phyloP scores from a whole-genome alignment of 1,284 basidiomycete species.

The Vanrija humicola region DNA sequence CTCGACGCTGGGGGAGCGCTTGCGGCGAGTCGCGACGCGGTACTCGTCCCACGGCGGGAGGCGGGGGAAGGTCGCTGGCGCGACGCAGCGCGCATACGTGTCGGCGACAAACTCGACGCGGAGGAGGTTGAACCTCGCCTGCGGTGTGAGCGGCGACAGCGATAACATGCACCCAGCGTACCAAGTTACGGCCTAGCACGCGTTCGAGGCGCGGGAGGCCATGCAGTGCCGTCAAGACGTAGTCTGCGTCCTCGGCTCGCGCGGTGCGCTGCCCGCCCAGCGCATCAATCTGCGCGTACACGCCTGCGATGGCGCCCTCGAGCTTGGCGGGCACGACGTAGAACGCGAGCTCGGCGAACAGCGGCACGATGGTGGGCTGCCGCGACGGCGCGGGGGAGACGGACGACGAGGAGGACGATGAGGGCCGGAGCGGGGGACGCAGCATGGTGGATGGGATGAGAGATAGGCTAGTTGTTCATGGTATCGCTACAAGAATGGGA shows the following conservation, averaged over 20 bases:
- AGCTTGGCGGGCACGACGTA: slow-evolving; percentile 45
- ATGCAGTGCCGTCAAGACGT: slow-evolving; percentile 38
- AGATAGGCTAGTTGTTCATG: background rate
- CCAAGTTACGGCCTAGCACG: slow-evolving; percentile 16
- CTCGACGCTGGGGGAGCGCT: slow-evolving; percentile 6
- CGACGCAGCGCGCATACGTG: slow-evolving; percentile 15
- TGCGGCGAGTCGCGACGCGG: slow-evolving; percentile 5
- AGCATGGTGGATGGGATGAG: background rate
- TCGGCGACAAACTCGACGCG: slow-evolving; percentile 29
- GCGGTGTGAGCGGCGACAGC: background rate
- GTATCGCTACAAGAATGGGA: background rate
- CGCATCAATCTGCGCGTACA: slow-evolving; percentile 31
- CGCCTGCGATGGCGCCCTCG: slow-evolving; percentile 10
- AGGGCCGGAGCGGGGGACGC: background rate
- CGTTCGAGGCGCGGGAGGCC: slow-evolving; percentile 37
- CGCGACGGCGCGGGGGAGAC: background rate
- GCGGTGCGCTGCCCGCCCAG: slow-evolving; percentile 36
- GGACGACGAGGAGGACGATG: slow-evolving; percentile 1
- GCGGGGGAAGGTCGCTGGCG: background rate
- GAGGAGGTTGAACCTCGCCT: slow-evolving; percentile 12
- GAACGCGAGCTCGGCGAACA: slow-evolving; percentile 40
- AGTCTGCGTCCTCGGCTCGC: slow-evolving; percentile 18
- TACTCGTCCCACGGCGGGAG: slow-evolving; percentile 21
- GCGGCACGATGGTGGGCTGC: slow-evolving; percentile 19
- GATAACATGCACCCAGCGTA: background rate